Evolutionary conservation across 768 basidiomycete genomes (phyloP).

Genomic region (Suillus decipiens): DNA sequence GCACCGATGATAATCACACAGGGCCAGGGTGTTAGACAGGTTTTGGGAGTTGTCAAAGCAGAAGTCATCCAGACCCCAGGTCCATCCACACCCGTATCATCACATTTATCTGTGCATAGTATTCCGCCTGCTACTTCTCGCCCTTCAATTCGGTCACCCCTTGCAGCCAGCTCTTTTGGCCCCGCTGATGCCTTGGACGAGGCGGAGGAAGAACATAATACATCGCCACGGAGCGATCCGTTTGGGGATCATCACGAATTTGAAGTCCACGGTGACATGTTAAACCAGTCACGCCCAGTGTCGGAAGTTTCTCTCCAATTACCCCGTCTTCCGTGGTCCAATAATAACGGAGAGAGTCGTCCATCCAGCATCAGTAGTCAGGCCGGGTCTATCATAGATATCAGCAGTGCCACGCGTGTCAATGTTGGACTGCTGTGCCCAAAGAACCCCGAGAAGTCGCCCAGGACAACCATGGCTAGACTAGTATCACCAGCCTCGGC

Average conservation of each 20-base stretch:
- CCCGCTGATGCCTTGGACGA: slow-evolving; percentile 65
- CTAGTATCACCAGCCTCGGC: slow-evolving; percentile 50
- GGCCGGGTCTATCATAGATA: slow-evolving; percentile 57
- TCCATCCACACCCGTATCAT: slow-evolving; percentile 29
- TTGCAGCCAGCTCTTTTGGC: slow-evolving; percentile 71
- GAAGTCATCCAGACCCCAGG: slow-evolving; percentile 71
- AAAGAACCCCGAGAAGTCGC: slow-evolving; percentile 42
- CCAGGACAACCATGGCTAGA: slow-evolving; percentile 64
- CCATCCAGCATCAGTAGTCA: slow-evolving; percentile 67
- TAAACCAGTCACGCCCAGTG: slow-evolving; percentile 27
- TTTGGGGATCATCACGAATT: slow-evolving; percentile 59
- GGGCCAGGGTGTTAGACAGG: slow-evolving; percentile 63
- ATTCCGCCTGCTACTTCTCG: slow-evolving; percentile 39
- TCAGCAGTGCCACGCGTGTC: slow-evolving; percentile 67
- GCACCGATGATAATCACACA: slow-evolving; percentile 82
- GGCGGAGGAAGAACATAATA: slow-evolving; percentile 34
- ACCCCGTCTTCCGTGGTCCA: slow-evolving; percentile 45
- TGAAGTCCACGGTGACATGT: slow-evolving; percentile 20
- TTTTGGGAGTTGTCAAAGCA: slow-evolving; percentile 76
- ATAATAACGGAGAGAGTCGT: slow-evolving; percentile 42
- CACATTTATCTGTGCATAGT: slow-evolving; percentile 35
- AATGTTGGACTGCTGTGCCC: slow-evolving; percentile 52
- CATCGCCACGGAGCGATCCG: slow-evolving; percentile 45
- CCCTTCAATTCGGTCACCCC: slow-evolving; percentile 59
- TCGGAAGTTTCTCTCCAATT: slow-evolving; percentile 41